Base-by-base conservation (phyloP, 257 asterid species). In the Forsythia viridissima region DNA sequence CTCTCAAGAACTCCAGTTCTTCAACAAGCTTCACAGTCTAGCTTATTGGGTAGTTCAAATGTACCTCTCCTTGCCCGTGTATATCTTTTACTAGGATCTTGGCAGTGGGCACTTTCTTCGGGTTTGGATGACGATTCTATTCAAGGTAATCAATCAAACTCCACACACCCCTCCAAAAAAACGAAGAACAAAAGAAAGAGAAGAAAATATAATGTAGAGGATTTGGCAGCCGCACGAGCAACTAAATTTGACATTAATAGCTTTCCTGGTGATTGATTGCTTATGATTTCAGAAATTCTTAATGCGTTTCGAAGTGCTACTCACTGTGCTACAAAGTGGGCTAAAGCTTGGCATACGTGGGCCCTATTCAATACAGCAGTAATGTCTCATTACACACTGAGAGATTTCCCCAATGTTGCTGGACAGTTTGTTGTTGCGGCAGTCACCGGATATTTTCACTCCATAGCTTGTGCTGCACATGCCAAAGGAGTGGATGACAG, bases 271-370 rank as follows among this genome's bases (percentile, higher is more conserved):
- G 59, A 70, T 82, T 63, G 81, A 79, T 73, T 77, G 24, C 79
- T 48, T 80, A 18, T 84, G 76, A 71, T 76, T 81, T 75, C 90
- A 96, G 99, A 96, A 86, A 96, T 93, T 76, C 98, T 92, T 76
- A 84, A 77, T 72, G 99, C 99, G 81, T 92, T 93, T 67, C 87
- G 85, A 39, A 91, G 90, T 79, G 97, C 98, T 10, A 96, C 99
- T 79, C 97, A 89, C 18, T 85, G 88, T 85, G 96, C 99, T 36
- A 81, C 97, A 34, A 91, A 88, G 84, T 96, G 97, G 96, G 98
- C 92, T 79, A 96, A 90, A 83, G 97, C 98, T 74, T 96, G 99
- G 99, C 99, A 96, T 85, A 92, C 87, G 41, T 96, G 99, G 99
- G 99, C 99, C 43, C 97, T 92, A 71, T 96, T 93, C 82, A 96